A percentile compares a stretch with the other conserved stretches of the same genome.
Conservation (phyloP, 1,284 basidiomycete genomes). For the Boletellus deceptivus region DNA sequence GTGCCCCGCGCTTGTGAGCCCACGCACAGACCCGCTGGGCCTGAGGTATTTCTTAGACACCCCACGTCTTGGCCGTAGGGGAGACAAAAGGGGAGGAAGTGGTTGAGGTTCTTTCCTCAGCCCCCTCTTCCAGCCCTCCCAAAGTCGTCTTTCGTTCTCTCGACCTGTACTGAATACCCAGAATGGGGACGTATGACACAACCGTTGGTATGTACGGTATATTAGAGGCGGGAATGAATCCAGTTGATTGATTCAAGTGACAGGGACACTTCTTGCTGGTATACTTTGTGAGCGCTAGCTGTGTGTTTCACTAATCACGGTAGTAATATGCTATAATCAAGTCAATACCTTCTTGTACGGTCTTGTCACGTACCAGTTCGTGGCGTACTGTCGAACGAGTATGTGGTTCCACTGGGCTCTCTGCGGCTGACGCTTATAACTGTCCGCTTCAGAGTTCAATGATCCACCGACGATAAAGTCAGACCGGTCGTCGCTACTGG, state of each 20-base stretch:
- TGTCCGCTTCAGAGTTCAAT: constrained; percentile 39
- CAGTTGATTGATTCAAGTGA: neutral
- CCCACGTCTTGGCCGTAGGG: too few relatives aligned
- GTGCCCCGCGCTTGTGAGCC: too few relatives aligned
- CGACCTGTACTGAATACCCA: too few relatives aligned
- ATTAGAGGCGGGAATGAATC: neutral
- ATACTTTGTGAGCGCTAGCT: constrained; percentile 6
- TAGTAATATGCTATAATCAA: constrained; percentile 11
- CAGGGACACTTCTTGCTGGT: neutral
- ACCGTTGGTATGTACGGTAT: too few relatives aligned
- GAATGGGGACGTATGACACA: too few relatives aligned
- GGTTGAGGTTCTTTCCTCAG: too few relatives aligned
- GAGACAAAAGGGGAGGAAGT: too few relatives aligned
- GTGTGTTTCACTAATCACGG: neutral
- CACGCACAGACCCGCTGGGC: too few relatives aligned
- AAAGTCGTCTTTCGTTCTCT: too few relatives aligned
- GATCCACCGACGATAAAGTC: constrained; percentile 33
- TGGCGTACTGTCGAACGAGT: constrained; percentile 43
- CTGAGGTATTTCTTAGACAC: too few relatives aligned
- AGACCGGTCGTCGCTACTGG: neutral
- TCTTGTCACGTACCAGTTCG: constrained; percentile 49
- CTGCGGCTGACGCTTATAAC: neutral
- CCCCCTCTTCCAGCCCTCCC: too few relatives aligned
- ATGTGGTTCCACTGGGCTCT: constrained; percentile 15
- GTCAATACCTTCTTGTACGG: constrained; percentile 55